Conservation (phyloP, 148 eudicot genomes). For the Rhododendron simsii region DNA sequence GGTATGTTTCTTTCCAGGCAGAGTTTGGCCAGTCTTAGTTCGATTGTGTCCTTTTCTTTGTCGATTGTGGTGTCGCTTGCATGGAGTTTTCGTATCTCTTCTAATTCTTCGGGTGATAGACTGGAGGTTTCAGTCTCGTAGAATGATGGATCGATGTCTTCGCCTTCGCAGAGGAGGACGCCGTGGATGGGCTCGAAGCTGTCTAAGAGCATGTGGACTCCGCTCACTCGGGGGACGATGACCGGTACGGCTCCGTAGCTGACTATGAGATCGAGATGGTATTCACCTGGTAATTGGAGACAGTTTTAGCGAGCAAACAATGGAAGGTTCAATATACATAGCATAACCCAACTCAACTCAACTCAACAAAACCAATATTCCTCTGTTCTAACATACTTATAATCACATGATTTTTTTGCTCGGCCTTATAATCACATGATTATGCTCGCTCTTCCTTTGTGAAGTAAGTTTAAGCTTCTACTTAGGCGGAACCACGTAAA, state of each 20-base stretch:
- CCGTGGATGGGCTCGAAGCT: constrained; percentile 94
- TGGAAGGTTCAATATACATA: neutral
- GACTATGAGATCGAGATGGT: constrained; percentile 77
- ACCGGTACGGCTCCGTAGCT: constrained; percentile 84
- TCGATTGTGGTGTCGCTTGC: constrained; percentile 81
- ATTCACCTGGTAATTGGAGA: constrained; percentile 50
- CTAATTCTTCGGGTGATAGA: constrained; percentile 51
- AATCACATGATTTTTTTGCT: neutral
- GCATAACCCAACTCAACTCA: constrained; percentile 21
- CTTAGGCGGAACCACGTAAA: neutral
- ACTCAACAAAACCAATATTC: neutral
- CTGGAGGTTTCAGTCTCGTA: constrained; percentile 32
- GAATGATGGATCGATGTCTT: constrained; percentile 75
- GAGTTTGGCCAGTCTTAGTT: constrained; percentile 59
- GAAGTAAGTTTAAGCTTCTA: neutral
- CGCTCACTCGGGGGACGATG: constrained; percentile 78
- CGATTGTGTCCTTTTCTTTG: constrained; percentile 76
- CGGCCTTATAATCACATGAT: neutral
- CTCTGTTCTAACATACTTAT: neutral
- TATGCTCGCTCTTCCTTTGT: neutral
- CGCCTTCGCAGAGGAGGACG: constrained; percentile 86
- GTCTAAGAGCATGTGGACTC: constrained; percentile 55
- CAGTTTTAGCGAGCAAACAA: neutral
- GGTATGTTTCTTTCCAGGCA: constrained; percentile 87
- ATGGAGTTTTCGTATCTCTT: constrained; percentile 51